Percentiles rank a stretch among this genome's conserved stretches.
Evolutionary conservation across 2,329 filamentous ascomycete genomes (phyloP).

Genomic region (Meredithiella fracta): DNA sequence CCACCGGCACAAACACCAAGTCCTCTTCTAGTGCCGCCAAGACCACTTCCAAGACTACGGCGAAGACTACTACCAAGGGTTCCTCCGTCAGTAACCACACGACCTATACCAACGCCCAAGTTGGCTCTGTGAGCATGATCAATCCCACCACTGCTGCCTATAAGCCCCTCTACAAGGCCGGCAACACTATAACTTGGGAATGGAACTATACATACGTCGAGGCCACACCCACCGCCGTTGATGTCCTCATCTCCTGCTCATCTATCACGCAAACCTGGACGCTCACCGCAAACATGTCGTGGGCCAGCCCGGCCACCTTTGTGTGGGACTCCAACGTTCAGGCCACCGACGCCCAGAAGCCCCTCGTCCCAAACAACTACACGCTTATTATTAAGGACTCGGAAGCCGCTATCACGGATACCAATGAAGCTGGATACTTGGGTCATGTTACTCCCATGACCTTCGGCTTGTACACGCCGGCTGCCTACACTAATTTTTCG

Average conservation of each 20-base stretch:
- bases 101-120: slow-evolving; percentile 24
- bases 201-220: slow-evolving; percentile 51
- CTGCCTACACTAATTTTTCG: slow-evolving; percentile 33
- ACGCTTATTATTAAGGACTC: slow-evolving; percentile 47
- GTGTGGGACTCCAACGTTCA: slow-evolving; percentile 43
- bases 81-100: slow-evolving; percentile 20
- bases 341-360: slow-evolving; percentile 27
- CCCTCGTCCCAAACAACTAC: slow-evolving; percentile 38
- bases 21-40: slow-evolving; percentile 18
- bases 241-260: slow-evolving; percentile 42
- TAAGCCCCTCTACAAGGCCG: slow-evolving; percentile 41
- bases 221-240: slow-evolving; percentile 41
- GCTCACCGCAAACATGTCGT: slow-evolving; percentile 47
- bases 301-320: slow-evolving; percentile 32
- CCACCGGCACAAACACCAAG: slow-evolving; percentile 19
- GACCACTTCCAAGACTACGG: slow-evolving; percentile 15
- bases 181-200: slow-evolving; percentile 40
- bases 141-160: slow-evolving; percentile 30
- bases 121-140: slow-evolving; percentile 35
- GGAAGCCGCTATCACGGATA: slow-evolving; percentile 32
- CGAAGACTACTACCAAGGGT: slow-evolving; percentile 14
- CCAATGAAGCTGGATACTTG: slow-evolving; percentile 39
- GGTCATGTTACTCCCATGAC: slow-evolving; percentile 30
- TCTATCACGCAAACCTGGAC: slow-evolving; percentile 38
- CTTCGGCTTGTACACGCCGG: slow-evolving; percentile 41